Evolutionary conservation across 441 rosid species (phyloP).

Genomic region (Pelargonium cotyledonis): DNA sequence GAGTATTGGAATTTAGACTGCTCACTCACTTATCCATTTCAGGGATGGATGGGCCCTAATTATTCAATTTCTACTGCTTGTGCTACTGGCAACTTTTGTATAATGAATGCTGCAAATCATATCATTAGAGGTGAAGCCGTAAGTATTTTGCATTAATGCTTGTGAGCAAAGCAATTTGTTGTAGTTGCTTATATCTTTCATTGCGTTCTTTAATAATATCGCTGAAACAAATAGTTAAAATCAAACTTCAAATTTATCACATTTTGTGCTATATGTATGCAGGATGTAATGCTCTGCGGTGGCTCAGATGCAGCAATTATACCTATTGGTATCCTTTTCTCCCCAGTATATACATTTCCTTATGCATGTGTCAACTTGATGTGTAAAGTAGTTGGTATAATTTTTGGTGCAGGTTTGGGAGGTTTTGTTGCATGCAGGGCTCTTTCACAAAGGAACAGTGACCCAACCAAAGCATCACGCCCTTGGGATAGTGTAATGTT

Average conservation of each 20-base stretch:
- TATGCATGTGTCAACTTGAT: slow-evolving; percentile 10
- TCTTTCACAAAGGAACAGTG: slow-evolving; percentile 76
- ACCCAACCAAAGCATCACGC: slow-evolving; percentile 92
- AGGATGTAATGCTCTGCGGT: slow-evolving; percentile 97
- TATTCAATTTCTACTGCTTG: slow-evolving; percentile 97
- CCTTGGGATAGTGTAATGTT: slow-evolving; percentile 83
- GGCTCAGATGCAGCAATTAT: slow-evolving; percentile 90
- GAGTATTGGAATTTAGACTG: slow-evolving; percentile 14
- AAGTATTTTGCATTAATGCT: slow-evolving; percentile 33
- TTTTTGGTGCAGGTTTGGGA: slow-evolving; percentile 66
- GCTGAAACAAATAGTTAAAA: neutral
- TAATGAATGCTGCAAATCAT: slow-evolving; percentile 85
- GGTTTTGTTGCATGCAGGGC: slow-evolving; percentile 92
- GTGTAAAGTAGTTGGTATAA: slow-evolving; percentile 7
- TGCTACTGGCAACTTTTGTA: slow-evolving; percentile 93
- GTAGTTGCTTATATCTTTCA: slow-evolving; percentile 3
- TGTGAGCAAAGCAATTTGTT: slow-evolving; percentile 5
- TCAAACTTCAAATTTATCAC: neutral
- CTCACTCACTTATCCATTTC: slow-evolving; percentile 16
- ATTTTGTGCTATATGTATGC: slow-evolving; percentile 15
- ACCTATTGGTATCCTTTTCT: slow-evolving; percentile 58
- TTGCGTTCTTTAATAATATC: neutral
- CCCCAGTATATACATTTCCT: neutral
- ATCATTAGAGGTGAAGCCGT: slow-evolving; percentile 95
- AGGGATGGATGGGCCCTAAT: slow-evolving; percentile 99